Conservation (phyloP, 2,329 filamentous ascomycete species). For the Ophiosphaerella korrae region DNA sequence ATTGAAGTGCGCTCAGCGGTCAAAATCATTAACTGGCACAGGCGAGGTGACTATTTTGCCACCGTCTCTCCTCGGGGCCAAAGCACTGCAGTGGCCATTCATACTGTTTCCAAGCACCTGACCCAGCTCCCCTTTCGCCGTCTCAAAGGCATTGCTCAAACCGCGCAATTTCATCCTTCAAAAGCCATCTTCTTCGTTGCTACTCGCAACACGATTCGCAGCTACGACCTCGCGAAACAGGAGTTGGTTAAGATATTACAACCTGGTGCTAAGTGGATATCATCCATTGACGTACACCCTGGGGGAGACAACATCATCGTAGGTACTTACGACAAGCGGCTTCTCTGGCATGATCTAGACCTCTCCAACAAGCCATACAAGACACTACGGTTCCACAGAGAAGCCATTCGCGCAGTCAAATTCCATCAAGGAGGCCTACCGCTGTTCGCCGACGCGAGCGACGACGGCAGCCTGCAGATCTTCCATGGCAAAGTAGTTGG, state of each 20-base stretch:
- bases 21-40: conserved; percentile 92
- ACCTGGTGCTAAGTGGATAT: conserved; percentile 93
- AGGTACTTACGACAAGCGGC: conserved; percentile 88
- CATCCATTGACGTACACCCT: conserved; percentile 89
- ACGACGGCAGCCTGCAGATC: conserved; percentile 92
- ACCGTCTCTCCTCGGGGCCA: conserved; percentile 84
- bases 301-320: conserved; percentile 93
- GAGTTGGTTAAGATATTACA: conserved; percentile 92
- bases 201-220: conserved; percentile 88
- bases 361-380: conserved; percentile 91
- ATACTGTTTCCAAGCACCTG: conserved; percentile 92
- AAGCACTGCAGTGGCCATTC: conserved; percentile 83
- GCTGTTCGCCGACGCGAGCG: conserved; percentile 91
- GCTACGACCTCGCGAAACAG: conserved; percentile 91
- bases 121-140: conserved; percentile 93
- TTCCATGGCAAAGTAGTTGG: conserved; percentile 96
- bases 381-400: conserved; percentile 90
- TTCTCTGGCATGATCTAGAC: conserved; percentile 97
- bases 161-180: conserved; percentile 91
- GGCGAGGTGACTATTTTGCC: conserved; percentile 90
- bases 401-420: conserved; percentile 86
- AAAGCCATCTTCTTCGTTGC: conserved; percentile 95
- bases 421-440: conserved; percentile 81
- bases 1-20: conserved; percentile 79
- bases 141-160: conserved; percentile 77